phyloP scores from a whole-genome alignment of 2,329 filamentous ascomycete species.

The Bipolaris victoriae region DNA sequence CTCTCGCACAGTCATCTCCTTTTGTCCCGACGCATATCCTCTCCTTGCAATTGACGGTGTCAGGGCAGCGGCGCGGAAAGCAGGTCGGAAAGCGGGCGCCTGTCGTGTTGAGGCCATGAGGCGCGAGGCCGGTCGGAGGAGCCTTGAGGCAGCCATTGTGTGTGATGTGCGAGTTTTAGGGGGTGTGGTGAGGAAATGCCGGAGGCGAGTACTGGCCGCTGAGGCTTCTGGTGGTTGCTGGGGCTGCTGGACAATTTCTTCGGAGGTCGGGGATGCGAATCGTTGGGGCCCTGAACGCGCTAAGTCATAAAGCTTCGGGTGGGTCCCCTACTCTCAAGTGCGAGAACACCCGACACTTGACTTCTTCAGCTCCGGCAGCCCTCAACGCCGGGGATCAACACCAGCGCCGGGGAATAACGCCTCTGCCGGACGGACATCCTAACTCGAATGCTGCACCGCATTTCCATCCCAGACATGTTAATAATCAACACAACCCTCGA shows the following conservation, averaged over 20 bases:
- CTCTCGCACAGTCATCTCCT: slow-evolving; percentile 96
- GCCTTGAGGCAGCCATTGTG: slow-evolving; percentile 64
- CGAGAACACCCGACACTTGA: slow-evolving; percentile 18
- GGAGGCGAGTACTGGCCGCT: slow-evolving; percentile 36
- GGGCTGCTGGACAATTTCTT: slow-evolving; percentile 33
- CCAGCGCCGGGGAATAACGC: no score
- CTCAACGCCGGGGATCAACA: background rate
- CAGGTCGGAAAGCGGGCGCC: slow-evolving; percentile 59
- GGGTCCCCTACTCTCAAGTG: slow-evolving; percentile 11
- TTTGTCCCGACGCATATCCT: slow-evolving; percentile 68
- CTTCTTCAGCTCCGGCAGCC: background rate
- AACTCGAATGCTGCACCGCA: background rate
- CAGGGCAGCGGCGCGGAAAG: slow-evolving; percentile 57
- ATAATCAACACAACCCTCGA: no score
- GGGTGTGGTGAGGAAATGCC: slow-evolving; percentile 29
- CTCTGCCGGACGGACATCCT: background rate
- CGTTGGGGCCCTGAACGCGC: slow-evolving; percentile 21
- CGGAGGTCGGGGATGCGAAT: slow-evolving; percentile 30
- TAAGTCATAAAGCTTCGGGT: slow-evolving; percentile 16
- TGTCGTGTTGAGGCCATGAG: slow-evolving; percentile 64
- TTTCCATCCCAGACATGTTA: background rate
- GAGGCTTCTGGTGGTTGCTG: slow-evolving; percentile 31
- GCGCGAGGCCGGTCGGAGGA: slow-evolving; percentile 69
- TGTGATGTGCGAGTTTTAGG: slow-evolving; percentile 10
- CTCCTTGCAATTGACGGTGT: slow-evolving; percentile 57